A percentile compares a stretch with the other conserved stretches of the same genome.
Evolutionary conservation across 176 grass and related monocot species (phyloP).

Genomic region (Pharus latifolius): DNA sequence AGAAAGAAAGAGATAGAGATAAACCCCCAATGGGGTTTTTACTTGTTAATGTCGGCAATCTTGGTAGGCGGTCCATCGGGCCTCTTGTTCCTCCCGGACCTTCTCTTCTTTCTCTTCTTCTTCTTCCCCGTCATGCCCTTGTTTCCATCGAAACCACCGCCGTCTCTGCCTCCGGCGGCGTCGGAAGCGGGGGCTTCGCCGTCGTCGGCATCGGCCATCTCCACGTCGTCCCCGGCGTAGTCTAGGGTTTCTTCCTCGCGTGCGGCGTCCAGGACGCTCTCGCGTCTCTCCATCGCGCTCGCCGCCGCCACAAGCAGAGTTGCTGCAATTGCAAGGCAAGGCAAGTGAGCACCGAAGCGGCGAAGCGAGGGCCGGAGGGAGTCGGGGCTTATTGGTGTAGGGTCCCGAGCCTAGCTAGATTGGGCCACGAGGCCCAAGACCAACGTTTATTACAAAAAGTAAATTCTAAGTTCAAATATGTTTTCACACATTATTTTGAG

Average conservation of each 20-base stretch:
- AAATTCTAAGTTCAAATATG: too few relatives aligned
- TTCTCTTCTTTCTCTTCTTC: slow-evolving; percentile 23
- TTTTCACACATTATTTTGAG: too few relatives aligned
- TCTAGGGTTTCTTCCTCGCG: slow-evolving; percentile 29
- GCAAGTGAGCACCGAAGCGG: too few relatives aligned
- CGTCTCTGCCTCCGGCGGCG: background rate
- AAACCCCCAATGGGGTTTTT: too few relatives aligned
- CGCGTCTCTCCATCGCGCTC: slow-evolving; percentile 22
- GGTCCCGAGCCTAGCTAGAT: too few relatives aligned
- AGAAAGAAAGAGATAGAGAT: too few relatives aligned
- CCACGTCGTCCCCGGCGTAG: slow-evolving; percentile 39
- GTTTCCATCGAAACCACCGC: background rate
- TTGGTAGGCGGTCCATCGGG: slow-evolving; percentile 32
- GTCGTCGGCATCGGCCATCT: slow-evolving; percentile 61
- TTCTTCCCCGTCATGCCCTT: slow-evolving; percentile 36
- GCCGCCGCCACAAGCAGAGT: background rate
- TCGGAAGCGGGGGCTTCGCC: background rate
- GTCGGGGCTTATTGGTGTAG: too few relatives aligned
- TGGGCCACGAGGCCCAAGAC: too few relatives aligned
- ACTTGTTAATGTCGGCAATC: slow-evolving; percentile 66
- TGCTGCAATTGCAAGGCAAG: too few relatives aligned
- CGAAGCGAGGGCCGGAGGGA: too few relatives aligned
- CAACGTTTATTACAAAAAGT: too few relatives aligned
- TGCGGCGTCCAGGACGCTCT: slow-evolving; percentile 1
- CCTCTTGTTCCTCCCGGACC: too few relatives aligned